phyloP scores from a whole-genome alignment of 2,329 filamentous ascomycete species.

The Nothophaeocryptopus gaeumannii region DNA sequence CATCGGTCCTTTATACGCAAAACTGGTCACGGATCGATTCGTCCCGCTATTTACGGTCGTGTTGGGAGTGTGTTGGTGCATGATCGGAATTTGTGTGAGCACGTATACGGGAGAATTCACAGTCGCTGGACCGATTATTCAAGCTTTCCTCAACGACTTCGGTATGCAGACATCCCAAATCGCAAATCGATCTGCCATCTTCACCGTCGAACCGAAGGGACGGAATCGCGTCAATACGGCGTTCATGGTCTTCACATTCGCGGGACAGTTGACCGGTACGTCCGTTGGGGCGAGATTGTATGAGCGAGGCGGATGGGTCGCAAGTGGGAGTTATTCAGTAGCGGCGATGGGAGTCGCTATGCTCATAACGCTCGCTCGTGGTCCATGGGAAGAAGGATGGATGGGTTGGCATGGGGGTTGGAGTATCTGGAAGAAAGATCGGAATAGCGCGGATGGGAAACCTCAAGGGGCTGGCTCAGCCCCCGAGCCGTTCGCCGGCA shows the following conservation, averaged over 20 bases:
- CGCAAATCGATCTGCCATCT: slow-evolving; percentile 69
- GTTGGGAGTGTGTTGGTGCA: slow-evolving; percentile 56
- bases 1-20: slow-evolving; percentile 66
- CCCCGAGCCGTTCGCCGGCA: slow-evolving; percentile 10
- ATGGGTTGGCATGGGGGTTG: slow-evolving; percentile 60
- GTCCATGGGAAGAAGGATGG: slow-evolving; percentile 59
- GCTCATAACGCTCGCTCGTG: slow-evolving; percentile 42
- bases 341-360: slow-evolving; percentile 53
- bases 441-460: slow-evolving; percentile 40
- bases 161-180: slow-evolving; percentile 72
- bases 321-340: slow-evolving; percentile 56
- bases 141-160: slow-evolving; percentile 68
- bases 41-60: slow-evolving; percentile 67
- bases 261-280: slow-evolving; percentile 69
- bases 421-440: slow-evolving; percentile 46
- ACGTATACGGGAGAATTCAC: slow-evolving; percentile 65
- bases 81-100: slow-evolving; percentile 64
- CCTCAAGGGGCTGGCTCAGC: slow-evolving; percentile 23
- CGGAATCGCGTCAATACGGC: slow-evolving; percentile 76
- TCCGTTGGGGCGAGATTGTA: slow-evolving; percentile 55
- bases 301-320: slow-evolving; percentile 55
- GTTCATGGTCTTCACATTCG: slow-evolving; percentile 75
- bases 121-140: slow-evolving; percentile 68
- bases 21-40: slow-evolving; percentile 67
- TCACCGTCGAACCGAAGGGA: slow-evolving; percentile 66